A percentile compares a stretch with the other conserved stretches of the same genome.
phyloP scores from a whole-genome alignment of 2,329 filamentous ascomycete species.

The Purpureocillium lavendulum region DNA sequence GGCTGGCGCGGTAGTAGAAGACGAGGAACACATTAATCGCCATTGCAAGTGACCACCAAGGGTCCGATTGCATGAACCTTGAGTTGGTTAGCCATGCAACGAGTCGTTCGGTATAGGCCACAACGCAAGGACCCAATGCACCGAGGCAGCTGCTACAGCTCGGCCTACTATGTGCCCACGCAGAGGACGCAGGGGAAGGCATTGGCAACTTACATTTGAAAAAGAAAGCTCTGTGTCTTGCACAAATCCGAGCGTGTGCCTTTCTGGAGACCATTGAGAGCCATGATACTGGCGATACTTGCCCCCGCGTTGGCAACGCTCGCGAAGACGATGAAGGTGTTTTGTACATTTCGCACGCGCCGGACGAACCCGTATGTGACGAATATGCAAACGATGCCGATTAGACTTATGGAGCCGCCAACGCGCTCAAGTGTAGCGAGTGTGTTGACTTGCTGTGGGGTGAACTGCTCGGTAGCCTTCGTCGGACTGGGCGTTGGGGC shows the following conservation, averaged over 20 bases:
- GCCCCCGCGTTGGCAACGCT: slow-evolving; percentile 52
- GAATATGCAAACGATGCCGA: slow-evolving; percentile 43
- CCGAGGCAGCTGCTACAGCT: too few relatives aligned
- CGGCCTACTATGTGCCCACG: too few relatives aligned
- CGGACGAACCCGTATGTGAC: slow-evolving; percentile 42
- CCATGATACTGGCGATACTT: slow-evolving; percentile 61
- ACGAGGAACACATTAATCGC: slow-evolving; percentile 71
- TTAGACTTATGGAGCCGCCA: slow-evolving; percentile 44
- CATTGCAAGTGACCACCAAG: slow-evolving; percentile 75
- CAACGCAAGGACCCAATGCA: too few relatives aligned
- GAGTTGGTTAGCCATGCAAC: too few relatives aligned
- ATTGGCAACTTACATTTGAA: slow-evolving; percentile 63
- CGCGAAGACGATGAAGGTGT: slow-evolving; percentile 54
- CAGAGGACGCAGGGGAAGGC: too few relatives aligned
- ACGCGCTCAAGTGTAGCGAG: slow-evolving; percentile 43
- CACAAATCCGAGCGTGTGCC: slow-evolving; percentile 51
- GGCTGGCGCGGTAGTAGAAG: slow-evolving; percentile 51
- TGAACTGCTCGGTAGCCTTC: slow-evolving; percentile 21
- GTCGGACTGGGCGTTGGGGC: background rate
- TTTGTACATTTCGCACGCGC: slow-evolving; percentile 48
- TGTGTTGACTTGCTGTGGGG: slow-evolving; percentile 25
- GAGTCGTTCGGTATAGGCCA: too few relatives aligned
- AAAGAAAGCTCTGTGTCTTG: slow-evolving; percentile 49
- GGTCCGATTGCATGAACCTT: slow-evolving; percentile 72
- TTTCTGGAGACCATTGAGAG: slow-evolving; percentile 51